Evolutionary conservation across 2,329 filamentous ascomycete genomes (phyloP).

Genomic region (Aspergillus quadrilineatus): DNA sequence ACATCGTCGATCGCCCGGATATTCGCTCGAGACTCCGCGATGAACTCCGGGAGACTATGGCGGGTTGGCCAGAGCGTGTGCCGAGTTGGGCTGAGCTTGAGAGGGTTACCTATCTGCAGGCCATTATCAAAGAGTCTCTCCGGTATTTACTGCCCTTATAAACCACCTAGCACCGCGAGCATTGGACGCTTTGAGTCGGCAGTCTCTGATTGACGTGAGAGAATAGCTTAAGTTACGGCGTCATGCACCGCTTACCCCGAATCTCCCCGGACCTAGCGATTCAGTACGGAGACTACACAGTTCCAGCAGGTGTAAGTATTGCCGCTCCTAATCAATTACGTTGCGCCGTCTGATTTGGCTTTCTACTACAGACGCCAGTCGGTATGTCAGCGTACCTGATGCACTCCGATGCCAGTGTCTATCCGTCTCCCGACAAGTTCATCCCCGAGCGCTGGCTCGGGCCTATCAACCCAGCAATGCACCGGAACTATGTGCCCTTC

Average conservation of each 20-base stretch:
- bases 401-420: slow-evolving; percentile 22
- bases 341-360: not conserved
- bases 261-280: slow-evolving; percentile 14
- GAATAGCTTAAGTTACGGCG: slow-evolving; percentile 34
- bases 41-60: slow-evolving; percentile 26
- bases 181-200: no score
- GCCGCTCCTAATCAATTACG: no score
- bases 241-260: slow-evolving; percentile 30
- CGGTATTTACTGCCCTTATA: not conserved
- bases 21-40: slow-evolving; percentile 17
- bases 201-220: no score
- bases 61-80: slow-evolving; percentile 15
- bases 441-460: slow-evolving; percentile 32
- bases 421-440: slow-evolving; percentile 27
- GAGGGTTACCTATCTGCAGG: slow-evolving; percentile 30
- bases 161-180: no score
- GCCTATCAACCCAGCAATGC: slow-evolving; percentile 20
- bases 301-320: slow-evolving; percentile 4
- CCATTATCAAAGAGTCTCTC: slow-evolving; percentile 15
- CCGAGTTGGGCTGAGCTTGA: slow-evolving; percentile 27
- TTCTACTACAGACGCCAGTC: slow-evolving; percentile 1
- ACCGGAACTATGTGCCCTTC: slow-evolving; percentile 36
- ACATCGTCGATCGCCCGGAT: slow-evolving; percentile 8
- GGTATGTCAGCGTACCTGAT: slow-evolving; percentile 11
- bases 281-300: slow-evolving; percentile 26